Evolutionary conservation across 306 rosid species (phyloP).

Genomic region (Sicyos baderoa): DNA sequence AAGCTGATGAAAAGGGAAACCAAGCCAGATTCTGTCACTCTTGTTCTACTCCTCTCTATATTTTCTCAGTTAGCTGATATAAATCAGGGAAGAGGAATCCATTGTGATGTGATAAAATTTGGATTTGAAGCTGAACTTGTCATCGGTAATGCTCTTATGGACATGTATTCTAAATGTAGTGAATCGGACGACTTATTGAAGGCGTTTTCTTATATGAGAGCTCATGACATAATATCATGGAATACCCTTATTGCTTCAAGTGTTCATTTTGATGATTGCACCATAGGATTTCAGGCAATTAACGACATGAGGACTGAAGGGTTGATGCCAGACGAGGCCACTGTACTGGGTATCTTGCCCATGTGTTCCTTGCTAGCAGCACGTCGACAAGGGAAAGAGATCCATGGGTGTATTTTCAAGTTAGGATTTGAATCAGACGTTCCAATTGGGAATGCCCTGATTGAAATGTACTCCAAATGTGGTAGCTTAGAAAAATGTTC

Average conservation of each 20-base stretch:
- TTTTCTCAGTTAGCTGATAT: constrained; percentile 21
- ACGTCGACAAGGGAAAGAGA: constrained; percentile 41
- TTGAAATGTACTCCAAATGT: constrained; percentile 66
- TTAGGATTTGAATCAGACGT: constrained; percentile 36
- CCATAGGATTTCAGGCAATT: constrained; percentile 21
- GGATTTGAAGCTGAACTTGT: constrained; percentile 26
- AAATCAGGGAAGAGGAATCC: constrained; percentile 24
- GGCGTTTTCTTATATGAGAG: constrained; percentile 24
- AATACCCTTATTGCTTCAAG: constrained; percentile 31
- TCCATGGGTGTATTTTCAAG: constrained; percentile 45
- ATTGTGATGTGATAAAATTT: constrained; percentile 24
- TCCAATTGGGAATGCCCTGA: constrained; percentile 52
- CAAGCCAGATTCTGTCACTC: constrained; percentile 28
- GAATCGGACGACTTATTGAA: constrained; percentile 13
- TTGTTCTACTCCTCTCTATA: constrained; percentile 22
- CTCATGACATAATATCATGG: constrained; percentile 31
- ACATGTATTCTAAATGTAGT: constrained; percentile 37
- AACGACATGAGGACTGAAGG: constrained; percentile 27
- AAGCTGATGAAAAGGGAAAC: constrained; percentile 25
- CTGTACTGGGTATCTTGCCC: constrained; percentile 29
- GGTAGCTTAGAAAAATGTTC: constrained; percentile 43
- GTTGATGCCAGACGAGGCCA: constrained; percentile 29
- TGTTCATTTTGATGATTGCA: constrained; percentile 24
- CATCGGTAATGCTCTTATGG: constrained; percentile 27
- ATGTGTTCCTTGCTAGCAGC: constrained; percentile 27